Conservation (phyloP, 306 rosid species). For the Erythrophleum fordii region DNA sequence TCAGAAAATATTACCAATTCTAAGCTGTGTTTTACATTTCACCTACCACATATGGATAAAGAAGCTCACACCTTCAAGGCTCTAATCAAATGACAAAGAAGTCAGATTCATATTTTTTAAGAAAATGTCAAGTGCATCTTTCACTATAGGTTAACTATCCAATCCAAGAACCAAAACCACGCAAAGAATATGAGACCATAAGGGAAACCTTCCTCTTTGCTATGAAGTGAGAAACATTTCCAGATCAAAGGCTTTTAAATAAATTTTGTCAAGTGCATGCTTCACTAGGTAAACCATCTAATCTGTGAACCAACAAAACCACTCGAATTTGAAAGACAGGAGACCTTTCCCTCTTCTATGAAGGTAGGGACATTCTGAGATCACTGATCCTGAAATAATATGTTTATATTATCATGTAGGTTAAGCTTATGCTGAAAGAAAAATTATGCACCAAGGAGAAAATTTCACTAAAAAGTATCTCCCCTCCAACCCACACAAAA, state of each 20-base stretch:
- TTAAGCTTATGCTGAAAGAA: too few species aligned
- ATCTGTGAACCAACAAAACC: too few species aligned
- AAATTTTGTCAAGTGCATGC: not conserved
- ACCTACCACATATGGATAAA: not conserved
- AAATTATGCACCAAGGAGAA: too few species aligned
- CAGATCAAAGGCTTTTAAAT: not conserved
- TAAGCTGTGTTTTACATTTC: slow-evolving; percentile 2
- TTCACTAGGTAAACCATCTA: not conserved
- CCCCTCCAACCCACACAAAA: too few species aligned
- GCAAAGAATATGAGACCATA: not conserved
- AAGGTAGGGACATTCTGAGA: too few species aligned
- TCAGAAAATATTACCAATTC: not conserved
- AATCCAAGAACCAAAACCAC: not conserved
- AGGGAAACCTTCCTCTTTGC: not conserved
- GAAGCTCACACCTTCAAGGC: not conserved
- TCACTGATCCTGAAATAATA: too few species aligned
- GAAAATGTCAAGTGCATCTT: not conserved
- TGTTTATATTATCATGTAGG: too few species aligned
- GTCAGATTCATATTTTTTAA: not conserved
- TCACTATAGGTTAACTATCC: not conserved
- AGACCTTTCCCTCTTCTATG: too few species aligned
- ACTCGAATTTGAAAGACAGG: too few species aligned
- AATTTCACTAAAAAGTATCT: too few species aligned
- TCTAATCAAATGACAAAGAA: slow-evolving; percentile 8
- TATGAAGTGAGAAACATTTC: not conserved